A percentile compares a stretch with the other conserved stretches of the same genome.
These are phyloP conservation scores for Cladosporium oxysporum DNA, from an alignment of 2,329 filamentous ascomycete genomes.

Conservation along the genomic window DNA sequence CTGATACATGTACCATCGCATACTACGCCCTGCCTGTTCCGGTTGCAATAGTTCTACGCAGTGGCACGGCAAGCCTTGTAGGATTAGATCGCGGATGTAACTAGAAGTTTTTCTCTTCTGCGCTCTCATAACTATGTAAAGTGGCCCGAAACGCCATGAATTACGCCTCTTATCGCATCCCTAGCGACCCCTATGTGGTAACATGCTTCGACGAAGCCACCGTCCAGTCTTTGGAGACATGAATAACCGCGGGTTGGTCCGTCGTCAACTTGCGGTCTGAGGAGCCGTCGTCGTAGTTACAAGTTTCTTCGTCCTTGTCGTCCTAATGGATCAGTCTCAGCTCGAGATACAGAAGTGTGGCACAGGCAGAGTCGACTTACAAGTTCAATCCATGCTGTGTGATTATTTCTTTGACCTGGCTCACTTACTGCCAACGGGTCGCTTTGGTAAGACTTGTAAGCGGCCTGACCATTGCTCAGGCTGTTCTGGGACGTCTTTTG, in stretches of 20 bases:
- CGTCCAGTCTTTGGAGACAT: constrained; percentile 13
- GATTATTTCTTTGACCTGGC: not conserved
- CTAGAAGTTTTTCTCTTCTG: not conserved
- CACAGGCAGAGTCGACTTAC: not conserved
- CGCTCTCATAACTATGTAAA: not conserved
- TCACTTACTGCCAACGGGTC: not conserved
- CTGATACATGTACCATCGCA: not conserved
- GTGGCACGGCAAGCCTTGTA: not conserved
- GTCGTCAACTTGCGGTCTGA: constrained; percentile 15
- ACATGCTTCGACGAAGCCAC: constrained; percentile 11
- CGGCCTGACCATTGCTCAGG: not conserved
- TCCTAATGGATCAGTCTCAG: not conserved
- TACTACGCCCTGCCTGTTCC: not conserved
- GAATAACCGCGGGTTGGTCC: constrained; percentile 3
- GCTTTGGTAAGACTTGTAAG: not conserved
- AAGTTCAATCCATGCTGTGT: constrained; percentile 16
- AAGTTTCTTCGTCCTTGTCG: not conserved
- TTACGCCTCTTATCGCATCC: not conserved
- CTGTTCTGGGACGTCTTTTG: not conserved
- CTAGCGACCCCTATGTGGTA: not conserved
- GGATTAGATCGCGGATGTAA: not conserved
- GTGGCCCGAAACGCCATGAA: not conserved
- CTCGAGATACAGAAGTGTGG: not conserved
- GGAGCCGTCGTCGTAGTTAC: constrained; percentile 6
- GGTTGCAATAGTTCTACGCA: not conserved